Conservation (phyloP, 2,329 filamentous ascomycete species). For the Sporothrix mexicana region DNA sequence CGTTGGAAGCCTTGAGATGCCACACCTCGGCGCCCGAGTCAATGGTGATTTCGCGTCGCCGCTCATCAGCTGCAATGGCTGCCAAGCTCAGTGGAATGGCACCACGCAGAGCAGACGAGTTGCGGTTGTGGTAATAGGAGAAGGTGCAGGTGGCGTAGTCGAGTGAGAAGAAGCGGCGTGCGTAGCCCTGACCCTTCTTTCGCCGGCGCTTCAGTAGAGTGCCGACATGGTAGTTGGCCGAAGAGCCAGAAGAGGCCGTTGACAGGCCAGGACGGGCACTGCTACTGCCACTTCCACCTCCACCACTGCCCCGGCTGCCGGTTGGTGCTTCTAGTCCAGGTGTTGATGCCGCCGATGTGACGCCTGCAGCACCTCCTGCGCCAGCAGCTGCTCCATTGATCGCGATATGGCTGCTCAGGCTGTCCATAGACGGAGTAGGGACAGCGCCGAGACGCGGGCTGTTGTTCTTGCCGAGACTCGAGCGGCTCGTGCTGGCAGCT, state of each 20-base stretch:
- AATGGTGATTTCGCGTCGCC: slow-evolving; percentile 88
- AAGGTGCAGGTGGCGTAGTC: slow-evolving; percentile 93
- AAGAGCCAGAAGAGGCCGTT: slow-evolving; percentile 33
- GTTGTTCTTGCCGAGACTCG: slow-evolving; percentile 57
- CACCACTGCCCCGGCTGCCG: background rate
- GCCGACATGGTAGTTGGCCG: slow-evolving; percentile 75
- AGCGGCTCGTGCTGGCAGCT: slow-evolving; percentile 52
- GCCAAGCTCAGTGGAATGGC: slow-evolving; percentile 91
- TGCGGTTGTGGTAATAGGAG: slow-evolving; percentile 94
- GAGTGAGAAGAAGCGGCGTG: slow-evolving; percentile 91
- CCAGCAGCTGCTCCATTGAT: slow-evolving; percentile 57
- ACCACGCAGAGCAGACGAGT: slow-evolving; percentile 88
- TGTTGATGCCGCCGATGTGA: background rate
- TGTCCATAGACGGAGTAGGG: slow-evolving; percentile 64
- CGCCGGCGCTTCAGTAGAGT: slow-evolving; percentile 86
- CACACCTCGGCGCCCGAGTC: slow-evolving; percentile 97
- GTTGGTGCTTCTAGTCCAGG: slow-evolving; percentile 44
- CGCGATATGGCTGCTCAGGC: slow-evolving; percentile 60
- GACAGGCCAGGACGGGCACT: slow-evolving; percentile 21
- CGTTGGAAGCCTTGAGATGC: slow-evolving; percentile 85
- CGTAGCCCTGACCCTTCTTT: slow-evolving; percentile 93
- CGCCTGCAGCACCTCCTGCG: slow-evolving; percentile 34
- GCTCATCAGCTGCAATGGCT: slow-evolving; percentile 87
- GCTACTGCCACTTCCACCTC: slow-evolving; percentile 36
- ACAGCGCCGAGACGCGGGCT: slow-evolving; percentile 46